phyloP scores from a whole-genome alignment of 441 rosid genomes.

The Brassica hybrid region DNA sequence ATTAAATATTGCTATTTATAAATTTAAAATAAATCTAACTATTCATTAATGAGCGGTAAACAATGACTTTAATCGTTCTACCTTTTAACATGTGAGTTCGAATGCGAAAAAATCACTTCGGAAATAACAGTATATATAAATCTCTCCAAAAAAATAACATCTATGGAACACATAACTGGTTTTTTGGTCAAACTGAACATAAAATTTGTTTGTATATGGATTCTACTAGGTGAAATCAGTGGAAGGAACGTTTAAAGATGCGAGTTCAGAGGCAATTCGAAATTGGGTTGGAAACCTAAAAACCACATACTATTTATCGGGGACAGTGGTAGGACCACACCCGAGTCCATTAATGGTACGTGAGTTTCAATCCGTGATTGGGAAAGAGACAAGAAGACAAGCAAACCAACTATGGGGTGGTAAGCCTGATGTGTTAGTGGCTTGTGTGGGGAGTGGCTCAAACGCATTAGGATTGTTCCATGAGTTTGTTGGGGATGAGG shows the following conservation, averaged over 20 bases:
- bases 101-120: no score
- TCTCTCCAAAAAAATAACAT: no score
- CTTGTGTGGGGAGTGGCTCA: slow-evolving; percentile 84
- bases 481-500: no score
- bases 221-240: slow-evolving; percentile 34
- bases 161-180: no score
- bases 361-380: slow-evolving; percentile 80
- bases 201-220: background rate
- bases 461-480: slow-evolving; percentile 83
- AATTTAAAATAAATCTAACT: no score
- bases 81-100: no score
- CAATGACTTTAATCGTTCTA: no score
- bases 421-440: slow-evolving; percentile 78
- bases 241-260: slow-evolving; percentile 58
- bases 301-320: slow-evolving; percentile 51
- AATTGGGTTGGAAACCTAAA: slow-evolving; percentile 57
- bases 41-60: no score
- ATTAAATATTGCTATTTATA: no score
- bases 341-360: slow-evolving; percentile 80
- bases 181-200: background rate
- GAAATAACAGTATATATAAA: no score
- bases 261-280: slow-evolving; percentile 73
- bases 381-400: slow-evolving; percentile 77
- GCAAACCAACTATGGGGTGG: slow-evolving; percentile 84
- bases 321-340: slow-evolving; percentile 85